Evolutionary conservation across 202 grass and related monocot species (phyloP).

Genomic region (Panicum virgatum): DNA sequence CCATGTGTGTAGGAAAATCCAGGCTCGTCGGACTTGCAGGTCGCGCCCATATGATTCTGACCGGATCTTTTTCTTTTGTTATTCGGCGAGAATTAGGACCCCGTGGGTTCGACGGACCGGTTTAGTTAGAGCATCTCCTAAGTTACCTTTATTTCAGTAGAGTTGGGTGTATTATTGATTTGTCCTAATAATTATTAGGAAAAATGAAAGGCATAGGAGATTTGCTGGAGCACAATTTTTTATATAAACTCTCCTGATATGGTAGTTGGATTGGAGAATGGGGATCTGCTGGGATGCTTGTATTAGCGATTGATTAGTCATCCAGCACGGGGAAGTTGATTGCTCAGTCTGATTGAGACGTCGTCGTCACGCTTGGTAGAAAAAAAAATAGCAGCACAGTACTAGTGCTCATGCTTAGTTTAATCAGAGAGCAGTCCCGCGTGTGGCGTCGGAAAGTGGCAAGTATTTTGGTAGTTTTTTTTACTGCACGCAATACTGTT

Average conservation of each 20-base stretch:
- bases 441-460: slow-evolving; percentile 11
- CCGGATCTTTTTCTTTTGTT: background rate
- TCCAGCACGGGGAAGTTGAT: background rate
- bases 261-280: no score
- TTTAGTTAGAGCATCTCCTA: no score
- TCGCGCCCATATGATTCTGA: background rate
- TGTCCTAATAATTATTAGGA: no score
- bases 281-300: no score
- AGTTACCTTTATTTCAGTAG: no score
- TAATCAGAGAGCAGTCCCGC: background rate
- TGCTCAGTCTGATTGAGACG: background rate
- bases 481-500: no score
- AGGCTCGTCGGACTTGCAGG: background rate
- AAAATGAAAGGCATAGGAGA: no score
- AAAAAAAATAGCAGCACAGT: background rate
- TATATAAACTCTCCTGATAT: no score
- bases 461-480: no score
- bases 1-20: background rate
- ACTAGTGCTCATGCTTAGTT: background rate
- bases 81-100: no score
- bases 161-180: no score
- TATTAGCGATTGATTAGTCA: background rate
- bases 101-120: background rate
- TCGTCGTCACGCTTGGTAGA: background rate
- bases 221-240: no score